A percentile compares a stretch with the other conserved stretches of the same genome.
These are phyloP conservation scores for Magnusiomyces magnusii DNA, from an alignment of 1,139 yeast species.

Conservation along the genomic window DNA sequence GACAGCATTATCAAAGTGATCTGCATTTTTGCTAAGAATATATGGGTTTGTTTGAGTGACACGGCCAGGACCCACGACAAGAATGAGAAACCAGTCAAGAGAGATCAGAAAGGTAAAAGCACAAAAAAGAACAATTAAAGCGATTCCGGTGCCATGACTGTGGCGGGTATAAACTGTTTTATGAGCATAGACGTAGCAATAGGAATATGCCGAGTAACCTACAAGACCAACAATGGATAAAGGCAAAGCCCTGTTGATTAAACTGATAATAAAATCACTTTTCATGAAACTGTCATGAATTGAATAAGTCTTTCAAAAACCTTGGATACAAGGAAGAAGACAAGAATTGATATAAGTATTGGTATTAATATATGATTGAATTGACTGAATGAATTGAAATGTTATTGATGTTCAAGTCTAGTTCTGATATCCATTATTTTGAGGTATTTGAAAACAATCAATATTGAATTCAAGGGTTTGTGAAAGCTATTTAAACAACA, in stretches of 20 bases:
- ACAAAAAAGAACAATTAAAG: conserved; percentile 25
- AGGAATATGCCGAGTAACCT: conserved; percentile 33
- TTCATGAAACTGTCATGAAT: not conserved
- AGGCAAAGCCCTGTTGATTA: conserved; percentile 17
- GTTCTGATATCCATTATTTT: too few species aligned
- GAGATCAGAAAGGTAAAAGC: conserved; percentile 20
- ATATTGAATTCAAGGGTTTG: too few species aligned
- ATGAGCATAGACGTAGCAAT: conserved; percentile 33
- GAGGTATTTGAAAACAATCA: too few species aligned
- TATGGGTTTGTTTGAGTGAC: conserved; percentile 11
- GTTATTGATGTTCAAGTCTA: too few species aligned
- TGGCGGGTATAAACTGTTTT: conserved; percentile 20
- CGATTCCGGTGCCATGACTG: conserved; percentile 28
- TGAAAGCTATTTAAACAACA: too few species aligned
- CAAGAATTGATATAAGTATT: too few species aligned
- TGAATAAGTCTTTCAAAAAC: not conserved
- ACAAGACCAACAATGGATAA: conserved; percentile 23
- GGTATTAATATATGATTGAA: too few species aligned
- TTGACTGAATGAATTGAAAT: too few species aligned
- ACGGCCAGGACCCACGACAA: conserved; percentile 34
- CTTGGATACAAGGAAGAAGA: not conserved
- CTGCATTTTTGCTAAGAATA: not conserved
- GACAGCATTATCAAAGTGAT: not conserved
- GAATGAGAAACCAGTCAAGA: conserved; percentile 24
- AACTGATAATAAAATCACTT: not conserved